Base-by-base conservation (phyloP, 2,329 filamentous ascomycete genomes). In the Clarireedia hainanense region DNA sequence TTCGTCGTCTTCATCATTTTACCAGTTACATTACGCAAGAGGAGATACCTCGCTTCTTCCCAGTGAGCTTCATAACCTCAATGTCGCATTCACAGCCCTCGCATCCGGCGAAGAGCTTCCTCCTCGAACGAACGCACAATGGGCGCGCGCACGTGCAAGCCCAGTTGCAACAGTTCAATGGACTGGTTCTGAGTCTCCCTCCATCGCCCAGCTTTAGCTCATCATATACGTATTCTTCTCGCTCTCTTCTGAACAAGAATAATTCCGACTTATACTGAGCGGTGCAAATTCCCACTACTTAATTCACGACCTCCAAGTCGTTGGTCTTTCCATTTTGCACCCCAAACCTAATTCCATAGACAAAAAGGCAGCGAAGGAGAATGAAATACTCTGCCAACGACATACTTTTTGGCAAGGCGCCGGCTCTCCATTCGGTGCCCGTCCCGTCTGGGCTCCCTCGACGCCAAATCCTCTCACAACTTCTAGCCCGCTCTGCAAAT, bases 341-440 rank as follows among this genome's bases (percentile, higher is more conserved):
- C 63, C 63, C 4, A 53, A 52, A 17, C 57, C 52, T 57, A 57
- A 56, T 55, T 40, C 37, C 23, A 42, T 48, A 20, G 27, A 50
- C 14, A 48, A 12, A 34, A 42, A 30, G 17, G 46, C 37, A 34
- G 17, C 3, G 12, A 30, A 56, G 9, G 27, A 58, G 4, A 45
- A 63, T 6, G 70, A 76, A 55, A 61, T 81, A 37, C 61, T 83
- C 26, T 66, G 82, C 47, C 71, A 80, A 2, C 73, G 80, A 56
- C 73, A 74, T 69, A 75, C 83, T 36, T 87, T 88, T 73, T 88
- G 84, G 84, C 84, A 87, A 64, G 84, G 84, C 47, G 84, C 84
- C 30, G 84, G 79, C 17, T 85, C 83, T 1, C 85, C 85, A 6
- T 79, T 86, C 56, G 85, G 85, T 10, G 73, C 83, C 47, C 83